Evolutionary conservation across 2,329 filamentous ascomycete species (phyloP).

Genomic region (Dendryphion nanum): DNA sequence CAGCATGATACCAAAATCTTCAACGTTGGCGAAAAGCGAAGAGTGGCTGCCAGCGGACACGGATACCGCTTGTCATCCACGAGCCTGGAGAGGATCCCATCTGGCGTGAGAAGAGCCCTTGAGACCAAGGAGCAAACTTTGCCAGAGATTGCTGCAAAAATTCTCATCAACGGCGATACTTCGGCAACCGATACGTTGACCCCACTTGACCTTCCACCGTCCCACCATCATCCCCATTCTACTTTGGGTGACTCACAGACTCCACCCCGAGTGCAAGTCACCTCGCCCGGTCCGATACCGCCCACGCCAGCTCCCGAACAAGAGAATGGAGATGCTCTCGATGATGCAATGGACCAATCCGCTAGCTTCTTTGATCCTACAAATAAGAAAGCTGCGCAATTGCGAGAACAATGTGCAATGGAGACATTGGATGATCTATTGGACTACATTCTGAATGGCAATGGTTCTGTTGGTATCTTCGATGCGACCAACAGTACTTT

Average conservation of each 20-base stretch:
- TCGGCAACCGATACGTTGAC: conserved; percentile 36
- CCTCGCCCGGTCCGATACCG: conserved; percentile 29
- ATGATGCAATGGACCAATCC: conserved; percentile 74
- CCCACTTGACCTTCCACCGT: conserved; percentile 29
- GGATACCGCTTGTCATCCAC: conserved; percentile 40
- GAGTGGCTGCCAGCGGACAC: conserved; percentile 67
- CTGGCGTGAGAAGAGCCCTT: conserved; percentile 21
- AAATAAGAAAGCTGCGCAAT: conserved; percentile 75
- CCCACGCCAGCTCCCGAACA: conserved; percentile 10
- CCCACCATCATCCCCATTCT: conserved; percentile 11
- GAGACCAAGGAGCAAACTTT: conserved; percentile 27
- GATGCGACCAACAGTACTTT: conserved; percentile 98
- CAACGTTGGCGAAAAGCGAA: conserved; percentile 90
- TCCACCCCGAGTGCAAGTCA: conserved; percentile 31
- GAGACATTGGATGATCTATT: conserved; percentile 89
- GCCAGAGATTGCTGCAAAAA: conserved; percentile 50
- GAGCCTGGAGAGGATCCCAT: conserved; percentile 26
- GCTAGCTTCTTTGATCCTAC: conserved; percentile 91
- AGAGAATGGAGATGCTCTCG: conserved; percentile 27
- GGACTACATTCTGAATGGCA: conserved; percentile 78
- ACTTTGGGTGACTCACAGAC: neutral
- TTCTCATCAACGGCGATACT: conserved; percentile 59
- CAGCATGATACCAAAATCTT: conserved; percentile 96
- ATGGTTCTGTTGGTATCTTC: conserved; percentile 88
- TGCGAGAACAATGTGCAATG: conserved; percentile 89